These are phyloP conservation scores for Tolypocladium album DNA, from an alignment of 2,329 filamentous ascomycete genomes.

Conservation along the genomic window DNA sequence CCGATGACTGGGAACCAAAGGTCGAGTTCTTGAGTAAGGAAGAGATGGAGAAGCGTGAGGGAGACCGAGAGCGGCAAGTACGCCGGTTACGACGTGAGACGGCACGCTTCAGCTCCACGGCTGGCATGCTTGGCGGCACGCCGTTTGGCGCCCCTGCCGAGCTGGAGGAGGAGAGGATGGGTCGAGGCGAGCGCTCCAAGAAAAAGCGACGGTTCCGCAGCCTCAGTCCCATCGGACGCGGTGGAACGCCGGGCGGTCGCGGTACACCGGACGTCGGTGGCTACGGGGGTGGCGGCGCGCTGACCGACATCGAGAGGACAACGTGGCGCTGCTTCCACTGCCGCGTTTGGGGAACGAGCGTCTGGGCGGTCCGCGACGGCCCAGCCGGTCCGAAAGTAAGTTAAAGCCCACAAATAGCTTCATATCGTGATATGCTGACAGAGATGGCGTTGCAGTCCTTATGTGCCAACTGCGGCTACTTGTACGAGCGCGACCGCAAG, in stretches of 20 bases:
- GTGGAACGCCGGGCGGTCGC: slow-evolving; percentile 53
- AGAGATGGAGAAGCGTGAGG: slow-evolving; percentile 94
- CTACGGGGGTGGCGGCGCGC: slow-evolving; percentile 57
- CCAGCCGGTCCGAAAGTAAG: slow-evolving; percentile 74
- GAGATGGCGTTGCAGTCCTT: slow-evolving; percentile 48
- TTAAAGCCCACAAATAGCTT: background rate
- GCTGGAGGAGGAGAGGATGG: slow-evolving; percentile 71
- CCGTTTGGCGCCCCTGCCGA: slow-evolving; percentile 44
- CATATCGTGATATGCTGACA: background rate
- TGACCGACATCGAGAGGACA: slow-evolving; percentile 67
- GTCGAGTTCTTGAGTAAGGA: slow-evolving; percentile 79
- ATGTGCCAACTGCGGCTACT: slow-evolving; percentile 85
- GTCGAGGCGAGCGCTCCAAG: slow-evolving; percentile 83
- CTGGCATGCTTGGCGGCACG: slow-evolving; percentile 68
- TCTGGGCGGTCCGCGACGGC: slow-evolving; percentile 92
- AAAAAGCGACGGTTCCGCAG: slow-evolving; percentile 91
- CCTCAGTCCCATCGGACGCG: slow-evolving; percentile 65
- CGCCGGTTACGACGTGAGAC: slow-evolving; percentile 81
- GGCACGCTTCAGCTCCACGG: slow-evolving; percentile 78
- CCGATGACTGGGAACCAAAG: slow-evolving; percentile 74
- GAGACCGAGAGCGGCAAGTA: slow-evolving; percentile 85
- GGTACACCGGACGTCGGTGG: slow-evolving; percentile 74
- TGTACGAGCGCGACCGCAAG: slow-evolving; percentile 79
- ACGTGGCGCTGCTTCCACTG: slow-evolving; percentile 88
- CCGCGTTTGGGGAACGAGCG: slow-evolving; percentile 73